A percentile compares a stretch with the other conserved stretches of the same genome.
These are phyloP conservation scores for Rhizopus arrhizus DNA, from an alignment of 371 early-diverging fungal species.

Conservation along the genomic window DNA sequence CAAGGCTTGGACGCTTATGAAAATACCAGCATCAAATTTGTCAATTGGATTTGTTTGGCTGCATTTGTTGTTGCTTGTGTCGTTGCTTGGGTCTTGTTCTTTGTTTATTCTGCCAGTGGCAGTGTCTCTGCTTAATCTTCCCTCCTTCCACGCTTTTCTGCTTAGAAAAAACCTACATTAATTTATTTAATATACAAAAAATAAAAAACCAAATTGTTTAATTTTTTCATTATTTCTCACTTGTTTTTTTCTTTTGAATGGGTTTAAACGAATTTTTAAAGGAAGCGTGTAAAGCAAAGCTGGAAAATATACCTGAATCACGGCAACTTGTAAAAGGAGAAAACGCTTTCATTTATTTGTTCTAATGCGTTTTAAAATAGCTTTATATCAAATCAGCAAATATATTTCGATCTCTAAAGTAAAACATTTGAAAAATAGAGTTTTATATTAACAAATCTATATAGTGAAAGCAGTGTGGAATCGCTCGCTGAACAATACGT, in stretches of 20 bases:
- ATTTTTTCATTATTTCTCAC: background rate
- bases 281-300: background rate
- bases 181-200: no score
- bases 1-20: slow-evolving; percentile 30
- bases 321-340: background rate
- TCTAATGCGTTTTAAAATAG: background rate
- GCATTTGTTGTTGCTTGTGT: slow-evolving; percentile 20
- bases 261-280: background rate
- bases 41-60: slow-evolving; percentile 22
- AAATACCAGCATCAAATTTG: slow-evolving; percentile 7
- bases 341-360: background rate
- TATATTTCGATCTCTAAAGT: background rate
- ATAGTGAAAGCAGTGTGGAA: background rate
- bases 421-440: background rate
- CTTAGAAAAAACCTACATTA: background rate
- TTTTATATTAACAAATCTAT: background rate
- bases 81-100: slow-evolving; percentile 37
- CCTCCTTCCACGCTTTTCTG: background rate
- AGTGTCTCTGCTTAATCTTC: slow-evolving; percentile 23
- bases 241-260: background rate
- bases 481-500: slow-evolving; percentile 9
- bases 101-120: slow-evolving; percentile 30
- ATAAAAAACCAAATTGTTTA: no score
- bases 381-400: background rate
- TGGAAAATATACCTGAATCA: background rate